Conservation (phyloP, 2,329 filamentous ascomycete species). For the Fusarium papillatum region DNA sequence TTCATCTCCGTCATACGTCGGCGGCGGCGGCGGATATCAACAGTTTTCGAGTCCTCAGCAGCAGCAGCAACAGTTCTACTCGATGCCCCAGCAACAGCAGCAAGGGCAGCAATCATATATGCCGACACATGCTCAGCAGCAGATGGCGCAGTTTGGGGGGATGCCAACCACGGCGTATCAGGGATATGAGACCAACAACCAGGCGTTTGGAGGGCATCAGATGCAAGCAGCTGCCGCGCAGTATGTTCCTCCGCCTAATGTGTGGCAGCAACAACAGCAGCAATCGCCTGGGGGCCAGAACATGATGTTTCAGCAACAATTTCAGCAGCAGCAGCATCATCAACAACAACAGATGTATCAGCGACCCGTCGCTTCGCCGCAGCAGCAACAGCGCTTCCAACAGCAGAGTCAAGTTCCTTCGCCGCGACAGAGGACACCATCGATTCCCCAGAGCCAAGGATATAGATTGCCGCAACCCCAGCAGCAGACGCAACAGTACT, state of each 20-base stretch:
- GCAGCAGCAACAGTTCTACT: slow-evolving; percentile 44
- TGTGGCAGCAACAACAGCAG: slow-evolving; percentile 53
- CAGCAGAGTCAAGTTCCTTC: slow-evolving; percentile 32
- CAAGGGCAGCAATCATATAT: slow-evolving; percentile 42
- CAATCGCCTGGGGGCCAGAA: slow-evolving; percentile 41
- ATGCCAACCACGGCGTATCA: slow-evolving; percentile 39
- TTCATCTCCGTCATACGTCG: slow-evolving; percentile 37
- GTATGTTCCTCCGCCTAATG: slow-evolving; percentile 44
- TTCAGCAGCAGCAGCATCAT: slow-evolving; percentile 48
- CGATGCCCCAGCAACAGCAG: slow-evolving; percentile 33
- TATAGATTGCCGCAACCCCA: slow-evolving; percentile 36
- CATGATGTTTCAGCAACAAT: slow-evolving; percentile 48
- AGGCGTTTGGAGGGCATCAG: slow-evolving; percentile 36
- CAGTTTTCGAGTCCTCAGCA: slow-evolving; percentile 47
- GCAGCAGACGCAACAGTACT: slow-evolving; percentile 36
- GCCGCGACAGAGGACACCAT: slow-evolving; percentile 39
- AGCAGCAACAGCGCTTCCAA: slow-evolving; percentile 33
- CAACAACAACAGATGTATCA: slow-evolving; percentile 52
- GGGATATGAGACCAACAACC: slow-evolving; percentile 38
- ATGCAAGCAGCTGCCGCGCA: slow-evolving; percentile 39
- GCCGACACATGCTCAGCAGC: slow-evolving; percentile 40
- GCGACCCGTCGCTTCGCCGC: slow-evolving; percentile 45
- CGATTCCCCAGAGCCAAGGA: slow-evolving; percentile 38
- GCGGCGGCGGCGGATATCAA: slow-evolving; percentile 30
- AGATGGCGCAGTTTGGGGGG: slow-evolving; percentile 41